Base-by-base conservation (phyloP, 352 stramenopile genomes). In the Phytophthora agathidicida region DNA sequence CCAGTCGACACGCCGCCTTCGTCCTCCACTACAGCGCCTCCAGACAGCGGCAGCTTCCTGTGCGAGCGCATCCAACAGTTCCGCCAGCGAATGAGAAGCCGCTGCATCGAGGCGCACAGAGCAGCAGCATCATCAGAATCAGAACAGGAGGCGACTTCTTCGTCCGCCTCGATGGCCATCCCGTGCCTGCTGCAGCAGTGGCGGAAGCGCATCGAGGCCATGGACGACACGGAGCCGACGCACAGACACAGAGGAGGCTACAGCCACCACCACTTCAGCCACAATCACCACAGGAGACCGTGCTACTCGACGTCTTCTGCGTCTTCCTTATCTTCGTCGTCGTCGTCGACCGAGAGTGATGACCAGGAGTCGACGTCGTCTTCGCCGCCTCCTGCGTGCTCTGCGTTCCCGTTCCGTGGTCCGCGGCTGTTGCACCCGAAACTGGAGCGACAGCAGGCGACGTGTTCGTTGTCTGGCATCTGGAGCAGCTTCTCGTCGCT, bases 111-210 rank as follows among this genome's bases (percentile, higher is more conserved):
- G 7, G 38, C 43, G 3, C n/a, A 28, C 6, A 33, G 22, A 33
- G n/a, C 27, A 17, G 20, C 50, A 32, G 16, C 24, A 45, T 16
- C 33, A 39, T 33, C 36, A 44, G 31, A 26, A 13, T n/a, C n/a
- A n/a, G n/a, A n/a, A n/a, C n/a, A n/a, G n/a, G 36, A 45, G 7
- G 10, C 14, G 2, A 5, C 24, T 14, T 28, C 49, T 3, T 2
- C 53, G 11, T n/a, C n/a, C n/a, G n/a, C n/a, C n/a, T n/a, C n/a
- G n/a, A n/a, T n/a, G n/a, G 27, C 30, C 5, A 16, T 75, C 7
- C 51, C 66, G 46, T 71, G 66, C 23, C 46, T 75, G 7, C 19
- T 75, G 8, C 56, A 75, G 52, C 39, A 51, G 11, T 75, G 67
- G 67, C 16, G 53, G 3, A 66, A 60, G 16, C 67, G 67, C 36